Evolutionary conservation across 2,329 filamentous ascomycete species (phyloP), one percentile per base, ranked within the genome.

Genomic region (Aureobasidium namibiae): DNA sequence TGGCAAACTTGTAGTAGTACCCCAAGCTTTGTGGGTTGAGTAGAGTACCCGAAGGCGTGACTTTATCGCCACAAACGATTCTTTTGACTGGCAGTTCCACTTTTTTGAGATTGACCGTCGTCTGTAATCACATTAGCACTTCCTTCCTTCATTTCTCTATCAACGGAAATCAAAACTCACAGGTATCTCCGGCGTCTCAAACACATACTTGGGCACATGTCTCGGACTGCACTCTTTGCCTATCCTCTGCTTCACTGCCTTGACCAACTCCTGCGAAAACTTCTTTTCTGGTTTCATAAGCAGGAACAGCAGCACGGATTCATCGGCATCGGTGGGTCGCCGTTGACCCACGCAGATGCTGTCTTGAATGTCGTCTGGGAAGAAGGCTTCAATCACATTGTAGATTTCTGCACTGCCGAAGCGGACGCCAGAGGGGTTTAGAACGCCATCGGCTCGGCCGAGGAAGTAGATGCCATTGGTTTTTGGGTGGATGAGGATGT

Each of bases 341-440:
- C 89, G 76, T 73, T 92, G 89, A 0, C 90, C 90, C 0, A 94
- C 88, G 60, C 89, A 92, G 29, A 94, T 78, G n/a, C 84, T 85
- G 67, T 94, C 90, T 4, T 78, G 77, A 3, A 94, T 74, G 52
- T 79, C 75, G 16, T 80, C 77, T 0, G 82, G 75, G 62, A 92
- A 92, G 58, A 80, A 75, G 24, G 78, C 74, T 72, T 90, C 87
- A 4, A 92, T 72, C 1, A 92, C 86, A 13, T 80, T 81, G 70
- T 94, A 95, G 34, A 94, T 87, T 70, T 94, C 90, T 0, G 88
- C 85, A 4, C 84, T 88, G 0, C 89, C 90, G 66, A 94, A 95
- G 0, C 89, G 80, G 11, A 94, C 84, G 0, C 89, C 89, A 7
- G 81, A 85, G 0, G 89, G 89, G 68, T 94, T 94, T 54, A 94